Evolutionary conservation across 1,139 yeast genomes (phyloP), one percentile per base, ranked within the genome.

Genomic region (Kazachstania sp.): DNA sequence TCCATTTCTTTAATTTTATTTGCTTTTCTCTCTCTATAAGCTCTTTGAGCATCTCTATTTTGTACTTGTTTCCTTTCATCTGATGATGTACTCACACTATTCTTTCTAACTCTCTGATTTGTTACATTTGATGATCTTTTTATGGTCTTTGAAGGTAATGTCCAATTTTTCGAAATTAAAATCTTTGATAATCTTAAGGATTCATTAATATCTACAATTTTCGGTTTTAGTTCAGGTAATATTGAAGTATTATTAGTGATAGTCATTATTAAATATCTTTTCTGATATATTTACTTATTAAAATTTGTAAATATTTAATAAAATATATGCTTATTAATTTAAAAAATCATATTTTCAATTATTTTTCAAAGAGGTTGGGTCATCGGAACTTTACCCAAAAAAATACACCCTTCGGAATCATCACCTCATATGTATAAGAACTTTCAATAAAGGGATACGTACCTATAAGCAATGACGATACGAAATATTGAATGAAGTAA

Each of bases 21-120:
- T 4, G 69, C 68, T 37, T 66, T 59, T 44, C 71, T 59, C 44
- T 67, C 70, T 42, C 71, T 55, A 40, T 88, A 90, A 0, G 97
- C 97, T 48, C 97, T 68, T 68, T 88, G 97, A 2, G 97, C 97
- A 28, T 95, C 96, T 50, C 97, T 73, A 63, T 90, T 90, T 67
- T 90, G 97, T 0, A 95, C 95, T 66, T 88, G 44, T 38, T 48
- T 87, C 49, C 95, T 71, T 61, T 86, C 29, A 8, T 28, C 11
- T 19, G 4, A 9, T n/a, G 3, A 12, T n/a, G 32, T 40, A 11
- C 9, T 19, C 5, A 35, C 38, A 36, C 19, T 23, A 20, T 39
- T 19, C 19, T 41, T 35, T 26, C 29, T 36, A 19, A 23, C 8
- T 23, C 8, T 23, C 7, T 8, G 15, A 4, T 30, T 8, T 12